These are phyloP conservation scores for Aristolochia contorta DNA, from an alignment of 164 flowering plant genomes.

Conservation along the genomic window DNA sequence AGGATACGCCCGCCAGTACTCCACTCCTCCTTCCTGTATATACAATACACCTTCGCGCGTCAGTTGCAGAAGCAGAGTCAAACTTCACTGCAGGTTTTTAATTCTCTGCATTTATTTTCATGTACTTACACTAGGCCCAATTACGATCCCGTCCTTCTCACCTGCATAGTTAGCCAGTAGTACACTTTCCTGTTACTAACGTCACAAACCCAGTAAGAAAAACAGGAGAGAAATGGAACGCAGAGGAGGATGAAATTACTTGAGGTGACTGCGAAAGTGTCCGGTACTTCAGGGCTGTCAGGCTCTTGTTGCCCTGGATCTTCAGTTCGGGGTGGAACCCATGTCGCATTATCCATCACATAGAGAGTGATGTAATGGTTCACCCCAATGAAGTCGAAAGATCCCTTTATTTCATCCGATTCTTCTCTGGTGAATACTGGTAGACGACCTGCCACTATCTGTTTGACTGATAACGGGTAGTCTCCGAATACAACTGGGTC, in stretches of 20 bases:
- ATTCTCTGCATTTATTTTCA: neutral
- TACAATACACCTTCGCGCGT: neutral
- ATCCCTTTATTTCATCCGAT: slow-evolving; percentile 16
- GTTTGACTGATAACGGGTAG: slow-evolving; percentile 18
- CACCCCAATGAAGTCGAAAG: slow-evolving; percentile 23
- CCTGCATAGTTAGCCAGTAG: slow-evolving; percentile 6
- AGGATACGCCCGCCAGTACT: slow-evolving; percentile 20
- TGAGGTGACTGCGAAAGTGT: slow-evolving; percentile 17
- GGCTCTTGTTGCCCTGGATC: slow-evolving; percentile 9
- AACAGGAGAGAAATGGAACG: neutral
- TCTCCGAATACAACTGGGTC: slow-evolving; percentile 21
- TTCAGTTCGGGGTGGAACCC: slow-evolving; percentile 5
- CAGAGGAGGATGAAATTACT: slow-evolving; percentile 7
- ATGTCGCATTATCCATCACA: slow-evolving; percentile 18
- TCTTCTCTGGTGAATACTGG: slow-evolving; percentile 18
- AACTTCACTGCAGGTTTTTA: neutral
- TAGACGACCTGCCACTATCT: slow-evolving; percentile 13
- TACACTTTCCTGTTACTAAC: neutral
- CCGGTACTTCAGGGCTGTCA: slow-evolving; percentile 14
- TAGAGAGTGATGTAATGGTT: slow-evolving; percentile 17
- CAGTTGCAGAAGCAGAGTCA: neutral
- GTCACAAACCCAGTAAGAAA: neutral
- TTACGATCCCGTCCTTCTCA: slow-evolving; percentile 14
- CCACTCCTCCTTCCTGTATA: slow-evolving; percentile 23
- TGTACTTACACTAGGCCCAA: slow-evolving; percentile 21